Conservation (phyloP, 495 filamentous ascomycete species). For the Parathielavia appendiculata region DNA sequence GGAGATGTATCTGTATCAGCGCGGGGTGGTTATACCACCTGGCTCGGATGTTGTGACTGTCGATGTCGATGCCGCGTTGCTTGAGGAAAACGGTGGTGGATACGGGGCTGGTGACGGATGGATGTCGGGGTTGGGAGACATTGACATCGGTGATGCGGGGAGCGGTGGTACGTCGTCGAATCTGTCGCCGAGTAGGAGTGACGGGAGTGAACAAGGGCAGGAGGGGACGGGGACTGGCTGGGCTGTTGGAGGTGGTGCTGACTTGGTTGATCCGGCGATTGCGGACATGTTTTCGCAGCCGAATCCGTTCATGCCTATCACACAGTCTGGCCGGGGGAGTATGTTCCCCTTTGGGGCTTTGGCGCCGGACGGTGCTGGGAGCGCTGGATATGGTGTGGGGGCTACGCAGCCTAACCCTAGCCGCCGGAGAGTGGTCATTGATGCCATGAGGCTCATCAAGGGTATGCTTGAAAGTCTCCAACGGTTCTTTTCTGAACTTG, state of each 20-base stretch:
- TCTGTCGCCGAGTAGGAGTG: not conserved
- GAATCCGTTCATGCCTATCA: slow-evolving; percentile 1
- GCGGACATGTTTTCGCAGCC: slow-evolving; percentile 3
- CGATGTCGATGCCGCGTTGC: slow-evolving; percentile 38
- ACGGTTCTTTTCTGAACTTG: not conserved
- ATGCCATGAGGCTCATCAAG: slow-evolving; percentile 26
- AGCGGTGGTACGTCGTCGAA: not conserved
- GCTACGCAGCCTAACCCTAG: not conserved
- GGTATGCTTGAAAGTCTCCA: slow-evolving; percentile 15
- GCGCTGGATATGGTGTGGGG: not conserved
- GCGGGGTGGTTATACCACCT: slow-evolving; percentile 53
- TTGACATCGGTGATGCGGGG: not conserved
- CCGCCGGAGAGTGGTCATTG: slow-evolving; percentile 24
- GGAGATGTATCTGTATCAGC: slow-evolving; percentile 59
- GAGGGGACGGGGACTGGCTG: not conserved
- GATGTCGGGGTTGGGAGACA: not conserved
- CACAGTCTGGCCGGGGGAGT: not conserved
- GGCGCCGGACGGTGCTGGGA: not conserved
- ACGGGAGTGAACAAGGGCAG: not conserved
- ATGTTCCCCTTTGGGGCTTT: slow-evolving; percentile 5
- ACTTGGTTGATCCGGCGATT: not conserved
- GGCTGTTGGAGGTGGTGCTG: not conserved
- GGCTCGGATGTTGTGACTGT: slow-evolving; percentile 49
- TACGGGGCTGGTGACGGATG: not conserved
- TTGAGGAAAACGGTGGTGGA: slow-evolving; percentile 21